Conservation (phyloP, 768 basidiomycete species). For the Panaeolus papilionaceus region DNA sequence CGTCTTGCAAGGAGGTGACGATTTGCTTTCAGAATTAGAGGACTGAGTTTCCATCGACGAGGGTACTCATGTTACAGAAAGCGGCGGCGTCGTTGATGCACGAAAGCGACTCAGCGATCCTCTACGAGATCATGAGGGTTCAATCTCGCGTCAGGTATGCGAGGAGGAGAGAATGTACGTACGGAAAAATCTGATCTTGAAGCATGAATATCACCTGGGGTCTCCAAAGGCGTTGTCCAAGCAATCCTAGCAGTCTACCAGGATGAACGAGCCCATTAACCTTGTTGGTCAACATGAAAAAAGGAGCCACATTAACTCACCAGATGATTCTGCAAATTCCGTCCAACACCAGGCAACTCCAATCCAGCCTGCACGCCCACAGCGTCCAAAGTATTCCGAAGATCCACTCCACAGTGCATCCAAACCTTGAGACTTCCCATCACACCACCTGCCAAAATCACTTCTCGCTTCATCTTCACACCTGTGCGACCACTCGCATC, state of each 20-base stretch:
- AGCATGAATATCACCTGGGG: conserved; percentile 39
- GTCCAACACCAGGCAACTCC: conserved; percentile 58
- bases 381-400: conserved; percentile 47
- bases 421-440: conserved; percentile 57
- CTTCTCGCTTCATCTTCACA: conserved; percentile 64
- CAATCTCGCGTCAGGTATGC: not conserved
- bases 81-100: conserved; percentile 70
- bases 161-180: not conserved
- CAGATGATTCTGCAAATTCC: conserved; percentile 60
- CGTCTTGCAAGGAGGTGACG: conserved; percentile 22
- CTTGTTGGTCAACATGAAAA: not conserved
- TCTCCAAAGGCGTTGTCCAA: conserved; percentile 34
- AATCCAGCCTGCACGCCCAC: conserved; percentile 47
- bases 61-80: conserved; percentile 58
- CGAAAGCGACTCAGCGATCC: conserved; percentile 48
- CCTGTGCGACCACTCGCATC: conserved; percentile 39
- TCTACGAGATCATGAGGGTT: conserved; percentile 24
- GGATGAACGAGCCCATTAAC: not conserved
- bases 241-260: conserved; percentile 34
- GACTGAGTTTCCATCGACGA: conserved; percentile 39
- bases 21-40: conserved; percentile 25
- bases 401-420: conserved; percentile 59
- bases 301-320: conserved; percentile 29
- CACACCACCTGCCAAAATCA: conserved; percentile 55
- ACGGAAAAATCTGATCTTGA: conserved; percentile 39